These are phyloP conservation scores for Chaetomiaceae sp. DNA, from an alignment of 2,329 filamentous ascomycete species.

Conservation along the genomic window DNA sequence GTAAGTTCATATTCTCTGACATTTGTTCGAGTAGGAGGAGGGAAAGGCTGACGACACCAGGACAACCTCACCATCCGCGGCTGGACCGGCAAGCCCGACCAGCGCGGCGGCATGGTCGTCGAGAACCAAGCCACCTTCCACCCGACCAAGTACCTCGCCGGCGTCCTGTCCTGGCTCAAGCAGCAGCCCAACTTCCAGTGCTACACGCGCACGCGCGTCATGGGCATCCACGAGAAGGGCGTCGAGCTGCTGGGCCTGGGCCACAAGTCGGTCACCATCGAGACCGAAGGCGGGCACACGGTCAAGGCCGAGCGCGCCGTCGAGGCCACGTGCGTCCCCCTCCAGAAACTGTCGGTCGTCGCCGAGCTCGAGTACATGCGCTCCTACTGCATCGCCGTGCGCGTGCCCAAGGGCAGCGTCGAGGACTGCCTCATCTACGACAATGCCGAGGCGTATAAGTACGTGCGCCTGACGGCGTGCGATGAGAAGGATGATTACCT, in stretches of 20 bases:
- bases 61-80: constrained; percentile 45
- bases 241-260: constrained; percentile 41
- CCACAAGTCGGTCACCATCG: constrained; percentile 42
- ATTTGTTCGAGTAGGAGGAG: background rate
- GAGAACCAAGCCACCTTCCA: constrained; percentile 51
- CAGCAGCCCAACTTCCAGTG: constrained; percentile 50
- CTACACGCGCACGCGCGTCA: constrained; percentile 47
- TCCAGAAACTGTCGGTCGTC: constrained; percentile 51
- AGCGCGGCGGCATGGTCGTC: constrained; percentile 47
- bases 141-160: constrained; percentile 51
- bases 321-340: constrained; percentile 51
- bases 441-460: constrained; percentile 51
- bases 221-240: constrained; percentile 45
- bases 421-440: constrained; percentile 55
- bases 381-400: constrained; percentile 54
- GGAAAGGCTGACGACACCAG: background rate
- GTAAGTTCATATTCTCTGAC: constrained; percentile 13
- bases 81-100: constrained; percentile 48
- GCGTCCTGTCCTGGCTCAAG: constrained; percentile 48
- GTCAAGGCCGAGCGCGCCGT: constrained; percentile 47
- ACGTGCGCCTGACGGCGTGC: constrained; percentile 49
- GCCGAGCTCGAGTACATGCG: constrained; percentile 50
- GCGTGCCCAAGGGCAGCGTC: constrained; percentile 46
- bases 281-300: constrained; percentile 43
- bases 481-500: constrained; percentile 52